Evolutionary conservation across 257 asterid genomes (phyloP).

Genomic region (Nicotiana tomentosiformis): DNA sequence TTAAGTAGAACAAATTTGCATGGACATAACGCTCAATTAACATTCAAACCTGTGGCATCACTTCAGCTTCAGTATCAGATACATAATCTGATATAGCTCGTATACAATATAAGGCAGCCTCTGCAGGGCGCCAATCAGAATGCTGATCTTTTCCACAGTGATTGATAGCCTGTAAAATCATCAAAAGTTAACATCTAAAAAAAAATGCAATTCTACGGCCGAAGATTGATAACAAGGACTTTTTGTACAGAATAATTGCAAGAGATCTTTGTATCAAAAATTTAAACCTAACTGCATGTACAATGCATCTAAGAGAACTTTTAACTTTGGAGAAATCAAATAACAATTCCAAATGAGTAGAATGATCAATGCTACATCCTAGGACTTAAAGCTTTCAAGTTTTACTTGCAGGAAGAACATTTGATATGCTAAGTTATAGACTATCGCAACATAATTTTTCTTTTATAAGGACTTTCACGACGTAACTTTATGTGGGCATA

Average conservation of each 20-base stretch:
- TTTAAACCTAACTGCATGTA: not conserved
- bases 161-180: constrained; percentile 51
- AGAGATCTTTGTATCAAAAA: not conserved
- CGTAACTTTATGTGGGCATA: not conserved
- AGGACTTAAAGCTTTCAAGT: not conserved
- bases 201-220: not conserved
- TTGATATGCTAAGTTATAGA: not conserved
- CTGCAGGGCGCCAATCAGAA: constrained; percentile 86
- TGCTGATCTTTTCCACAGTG: constrained; percentile 41
- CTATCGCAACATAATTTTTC: not conserved
- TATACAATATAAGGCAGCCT: constrained; percentile 91
- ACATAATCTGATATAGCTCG: constrained; percentile 91
- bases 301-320: not conserved
- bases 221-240: constrained; percentile 5
- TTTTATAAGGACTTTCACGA: not conserved
- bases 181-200: not conserved
- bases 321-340: not conserved
- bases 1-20: not conserved
- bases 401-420: not conserved
- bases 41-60: constrained; percentile 86
- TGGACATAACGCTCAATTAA: not conserved
- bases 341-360: not conserved
- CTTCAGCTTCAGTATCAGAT: constrained; percentile 64
- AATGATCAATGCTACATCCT: not conserved
- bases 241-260: not conserved